Percentiles rank a stretch among this genome's conserved stretches.
These are phyloP conservation scores for Wickerhamomyces chaumierensis DNA, from an alignment of 805 yeast genomes.

Conservation along the genomic window DNA sequence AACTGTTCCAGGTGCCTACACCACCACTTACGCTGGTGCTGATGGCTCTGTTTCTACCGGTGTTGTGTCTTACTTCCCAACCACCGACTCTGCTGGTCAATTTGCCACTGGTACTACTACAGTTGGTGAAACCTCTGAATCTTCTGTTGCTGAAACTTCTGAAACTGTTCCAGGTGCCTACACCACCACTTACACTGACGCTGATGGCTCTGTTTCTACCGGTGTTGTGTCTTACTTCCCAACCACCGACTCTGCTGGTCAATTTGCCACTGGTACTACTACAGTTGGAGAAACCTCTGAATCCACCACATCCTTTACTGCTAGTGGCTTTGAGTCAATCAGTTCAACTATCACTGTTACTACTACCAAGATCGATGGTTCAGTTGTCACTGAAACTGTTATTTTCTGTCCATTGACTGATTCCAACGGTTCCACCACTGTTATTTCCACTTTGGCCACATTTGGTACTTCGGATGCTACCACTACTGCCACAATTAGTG, in stretches of 20 bases:
- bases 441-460: background rate
- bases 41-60: slow-evolving; percentile 2
- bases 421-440: slow-evolving; percentile 3
- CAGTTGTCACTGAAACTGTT: too few relatives aligned
- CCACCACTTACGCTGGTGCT: slow-evolving; percentile 3
- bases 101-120: slow-evolving; percentile 2
- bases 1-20: slow-evolving; percentile 3
- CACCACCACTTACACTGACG: slow-evolving; percentile 5
- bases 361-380: too few relatives aligned
- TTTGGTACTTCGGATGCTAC: too few relatives aligned
- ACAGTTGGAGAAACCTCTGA: background rate
- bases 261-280: slow-evolving; percentile 1
- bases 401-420: too few relatives aligned
- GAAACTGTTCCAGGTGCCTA: slow-evolving; percentile 5
- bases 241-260: slow-evolving; percentile 1
- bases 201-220: background rate
- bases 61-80: slow-evolving; percentile 2
- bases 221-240: slow-evolving; percentile 4
- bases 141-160: background rate
- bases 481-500: too few relatives aligned
- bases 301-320: slow-evolving; percentile 1
- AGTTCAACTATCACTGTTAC: slow-evolving; percentile 1
- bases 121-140: background rate
- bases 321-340: background rate
- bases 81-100: slow-evolving; percentile 1